Percentiles rank a stretch among this genome's conserved stretches.
Conservation (phyloP, 2,329 filamentous ascomycete species). For the Xylariaceae sp. region DNA sequence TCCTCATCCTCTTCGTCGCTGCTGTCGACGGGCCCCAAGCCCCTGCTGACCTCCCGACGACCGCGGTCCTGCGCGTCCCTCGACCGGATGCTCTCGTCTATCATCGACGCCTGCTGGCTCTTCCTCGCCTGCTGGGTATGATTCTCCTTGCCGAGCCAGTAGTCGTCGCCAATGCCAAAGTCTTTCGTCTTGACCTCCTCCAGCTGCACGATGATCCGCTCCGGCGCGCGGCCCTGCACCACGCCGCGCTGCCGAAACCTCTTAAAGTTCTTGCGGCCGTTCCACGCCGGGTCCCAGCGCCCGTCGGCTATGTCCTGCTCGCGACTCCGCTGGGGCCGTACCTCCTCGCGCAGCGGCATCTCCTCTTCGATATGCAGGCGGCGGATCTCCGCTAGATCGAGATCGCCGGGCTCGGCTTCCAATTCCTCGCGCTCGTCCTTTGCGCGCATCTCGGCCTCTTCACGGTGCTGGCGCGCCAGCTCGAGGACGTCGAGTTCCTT, state of each 20-base stretch:
- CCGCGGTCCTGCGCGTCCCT: too few species aligned
- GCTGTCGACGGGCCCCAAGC: constrained; percentile 17
- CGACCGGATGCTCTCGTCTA: constrained; percentile 11
- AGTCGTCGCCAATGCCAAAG: constrained; percentile 70
- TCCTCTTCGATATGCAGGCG: constrained; percentile 73
- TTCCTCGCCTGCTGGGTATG: constrained; percentile 17
- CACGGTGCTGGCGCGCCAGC: constrained; percentile 54
- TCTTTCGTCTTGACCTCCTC: constrained; percentile 68
- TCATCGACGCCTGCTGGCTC: constrained; percentile 18
- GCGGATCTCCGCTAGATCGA: constrained; percentile 70
- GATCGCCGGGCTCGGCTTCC: constrained; percentile 52
- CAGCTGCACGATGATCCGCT: constrained; percentile 62
- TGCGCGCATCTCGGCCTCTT: constrained; percentile 63
- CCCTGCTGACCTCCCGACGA: constrained; percentile 4
- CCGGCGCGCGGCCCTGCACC: constrained; percentile 31
- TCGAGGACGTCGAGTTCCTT: constrained; percentile 67
- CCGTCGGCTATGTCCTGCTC: constrained; percentile 50
- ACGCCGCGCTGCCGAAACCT: constrained; percentile 66
- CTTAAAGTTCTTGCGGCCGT: constrained; percentile 95
- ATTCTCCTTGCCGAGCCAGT: constrained; percentile 56
- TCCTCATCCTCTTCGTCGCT: constrained; percentile 22
- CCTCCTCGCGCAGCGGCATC: constrained; percentile 55
- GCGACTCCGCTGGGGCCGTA: constrained; percentile 30
- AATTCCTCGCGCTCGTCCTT: constrained; percentile 50
- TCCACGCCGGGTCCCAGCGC: constrained; percentile 86